Evolutionary conservation across 768 basidiomycete species (phyloP), one percentile per base, ranked within the genome.

Genomic region (Termitomyces sp.): DNA sequence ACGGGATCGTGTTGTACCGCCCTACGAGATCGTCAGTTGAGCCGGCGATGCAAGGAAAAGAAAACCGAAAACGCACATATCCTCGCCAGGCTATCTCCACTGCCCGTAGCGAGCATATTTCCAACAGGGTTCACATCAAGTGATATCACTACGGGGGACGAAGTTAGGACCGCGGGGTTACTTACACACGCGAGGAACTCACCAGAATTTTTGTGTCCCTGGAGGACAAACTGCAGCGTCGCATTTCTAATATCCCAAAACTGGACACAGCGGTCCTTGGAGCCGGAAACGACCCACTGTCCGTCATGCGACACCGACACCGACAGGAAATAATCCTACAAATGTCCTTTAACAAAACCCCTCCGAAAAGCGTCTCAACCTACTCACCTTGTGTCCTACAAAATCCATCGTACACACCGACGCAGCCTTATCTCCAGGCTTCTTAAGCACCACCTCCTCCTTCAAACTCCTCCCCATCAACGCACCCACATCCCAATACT

Each of bases 241-340:
- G 81, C 82, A 7, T 82, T 83, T 62, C 84, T 80, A 50, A 91
- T 85, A 71, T 96, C 92, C 89, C 92, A 94, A 74, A 96, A 94
- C 71, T 96, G 93, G 51, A 99, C 95, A 1, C 94, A 91, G 8
- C 97, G 91, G 72, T 99, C 97, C 75, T 98, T 98, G 2, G 83
- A 83, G 0, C 97, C 96, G 11, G 93, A 95, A 7, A 96, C 96
- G 66, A 98, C 89, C 92, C 94, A 85, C 65, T 91, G 86, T 2
- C 92, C 93, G 70, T 98, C 96, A 63, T 94, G 91, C 42, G 92
- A 94, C 38, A 95, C 92, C 16, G 73, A 79, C 4, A 84, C 81
- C 4, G 81, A 81, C 15, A 84, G 72, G 18, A 84, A 82, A 64
- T 83, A 83, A 65, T 83, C 81, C 76, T n/a, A n/a, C n/a, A n/a